phyloP scores from a whole-genome alignment of 1,139 yeast species.

The Yamadazyma membranifaciens region DNA sequence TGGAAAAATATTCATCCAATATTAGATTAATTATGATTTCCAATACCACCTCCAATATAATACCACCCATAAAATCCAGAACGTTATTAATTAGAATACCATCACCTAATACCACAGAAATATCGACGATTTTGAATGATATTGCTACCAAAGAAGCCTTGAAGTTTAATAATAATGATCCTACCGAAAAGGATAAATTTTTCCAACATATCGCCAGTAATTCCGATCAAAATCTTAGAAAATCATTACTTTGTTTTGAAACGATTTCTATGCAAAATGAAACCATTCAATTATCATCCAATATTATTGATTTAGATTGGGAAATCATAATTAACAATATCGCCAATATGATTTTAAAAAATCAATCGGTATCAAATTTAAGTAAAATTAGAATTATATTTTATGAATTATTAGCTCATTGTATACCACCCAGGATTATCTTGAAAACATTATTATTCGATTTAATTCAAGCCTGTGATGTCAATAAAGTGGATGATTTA shows the following conservation, averaged over 20 bases:
- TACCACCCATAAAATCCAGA: slow-evolving; percentile 92
- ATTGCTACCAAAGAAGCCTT: slow-evolving; percentile 60
- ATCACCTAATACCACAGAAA: slow-evolving; percentile 67
- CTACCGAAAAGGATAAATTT: slow-evolving; percentile 27
- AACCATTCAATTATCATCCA: slow-evolving; percentile 30
- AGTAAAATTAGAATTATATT: slow-evolving; percentile 71
- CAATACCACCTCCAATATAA: slow-evolving; percentile 86
- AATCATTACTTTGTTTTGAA: slow-evolving; percentile 77
- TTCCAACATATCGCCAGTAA: slow-evolving; percentile 53
- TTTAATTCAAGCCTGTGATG: slow-evolving; percentile 44
- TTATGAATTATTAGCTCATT: slow-evolving; percentile 87
- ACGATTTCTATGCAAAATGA: slow-evolving; percentile 79
- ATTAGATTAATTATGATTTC: slow-evolving; percentile 82
- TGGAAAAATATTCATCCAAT: slow-evolving; percentile 93
- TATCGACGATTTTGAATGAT: slow-evolving; percentile 48
- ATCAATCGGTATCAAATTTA: slow-evolving; percentile 68
- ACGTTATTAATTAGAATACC: slow-evolving; percentile 83
- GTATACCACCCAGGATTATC: slow-evolving; percentile 83
- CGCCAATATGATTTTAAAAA: slow-evolving; percentile 57
- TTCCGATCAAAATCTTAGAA: slow-evolving; percentile 72
- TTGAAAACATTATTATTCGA: slow-evolving; percentile 66
- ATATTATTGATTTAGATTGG: slow-evolving; percentile 75
- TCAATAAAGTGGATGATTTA: slow-evolving; percentile 46
- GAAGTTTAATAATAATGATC: slow-evolving; percentile 30
- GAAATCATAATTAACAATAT: slow-evolving; percentile 67